Evolutionary conservation across 306 rosid genomes (phyloP).

Genomic region (Oxytropis ochrocephala): DNA sequence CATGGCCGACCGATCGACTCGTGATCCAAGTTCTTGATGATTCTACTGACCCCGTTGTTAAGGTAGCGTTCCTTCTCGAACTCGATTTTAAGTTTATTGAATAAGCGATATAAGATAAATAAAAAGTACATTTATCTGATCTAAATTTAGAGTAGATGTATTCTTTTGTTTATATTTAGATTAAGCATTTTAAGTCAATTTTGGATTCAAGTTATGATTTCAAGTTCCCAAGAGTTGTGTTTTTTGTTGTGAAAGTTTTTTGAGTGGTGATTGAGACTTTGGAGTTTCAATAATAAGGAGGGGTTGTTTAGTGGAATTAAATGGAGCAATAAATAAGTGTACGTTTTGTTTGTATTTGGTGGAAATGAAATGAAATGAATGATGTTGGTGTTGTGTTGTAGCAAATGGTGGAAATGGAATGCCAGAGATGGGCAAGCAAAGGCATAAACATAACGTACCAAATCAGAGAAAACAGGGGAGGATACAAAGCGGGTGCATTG

Average conservation of each 20-base stretch:
- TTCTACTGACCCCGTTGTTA: slow-evolving; percentile 80
- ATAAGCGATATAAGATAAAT: no score
- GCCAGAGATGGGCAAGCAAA: slow-evolving; percentile 95
- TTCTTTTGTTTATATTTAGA: no score
- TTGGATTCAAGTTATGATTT: no score
- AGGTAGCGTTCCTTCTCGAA: slow-evolving; percentile 61
- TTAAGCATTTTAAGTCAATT: no score
- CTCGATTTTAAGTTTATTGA: no score
- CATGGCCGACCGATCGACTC: slow-evolving; percentile 96
- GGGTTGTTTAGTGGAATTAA: not conserved
- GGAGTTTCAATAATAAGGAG: not conserved
- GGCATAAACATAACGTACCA: slow-evolving; percentile 81
- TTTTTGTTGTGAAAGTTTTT: no score
- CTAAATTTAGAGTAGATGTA: no score
- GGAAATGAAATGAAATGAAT: no score
- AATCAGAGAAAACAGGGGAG: slow-evolving; percentile 74
- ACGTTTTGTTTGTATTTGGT: not conserved
- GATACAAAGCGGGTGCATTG: slow-evolving; percentile 94
- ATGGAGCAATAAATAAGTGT: not conserved
- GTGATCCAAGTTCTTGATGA: slow-evolving; percentile 98
- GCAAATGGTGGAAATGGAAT: slow-evolving; percentile 96
- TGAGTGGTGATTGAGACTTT: not conserved
- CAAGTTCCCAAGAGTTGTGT: no score
- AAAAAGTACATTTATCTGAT: no score
- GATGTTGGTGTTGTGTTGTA: slow-evolving; percentile 16